Conservation (phyloP, 768 basidiomycete species). For the Lepiota brunneoincarnata region DNA sequence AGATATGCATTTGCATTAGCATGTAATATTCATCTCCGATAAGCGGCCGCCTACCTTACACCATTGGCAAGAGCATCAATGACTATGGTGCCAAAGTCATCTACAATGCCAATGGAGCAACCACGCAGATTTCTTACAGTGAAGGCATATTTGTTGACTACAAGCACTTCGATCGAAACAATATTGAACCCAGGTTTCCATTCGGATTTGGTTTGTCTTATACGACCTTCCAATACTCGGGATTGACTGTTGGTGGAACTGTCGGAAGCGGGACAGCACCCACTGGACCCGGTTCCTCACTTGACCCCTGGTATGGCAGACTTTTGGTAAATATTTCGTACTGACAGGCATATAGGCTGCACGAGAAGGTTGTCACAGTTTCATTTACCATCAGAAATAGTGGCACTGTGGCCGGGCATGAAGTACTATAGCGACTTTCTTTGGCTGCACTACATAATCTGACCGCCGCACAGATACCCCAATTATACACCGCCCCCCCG, state of each 20-base stretch:
- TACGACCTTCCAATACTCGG: constrained; percentile 52
- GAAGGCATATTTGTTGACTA: constrained; percentile 62
- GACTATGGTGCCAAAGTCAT: constrained; percentile 60
- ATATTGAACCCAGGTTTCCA: constrained; percentile 45
- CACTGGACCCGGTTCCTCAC: constrained; percentile 45
- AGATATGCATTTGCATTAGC: not conserved
- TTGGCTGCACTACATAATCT: not conserved
- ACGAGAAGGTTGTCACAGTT: constrained; percentile 49
- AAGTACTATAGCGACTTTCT: constrained; percentile 30
- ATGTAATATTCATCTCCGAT: not conserved
- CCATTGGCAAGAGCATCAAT: constrained; percentile 48
- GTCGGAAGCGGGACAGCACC: constrained; percentile 40
- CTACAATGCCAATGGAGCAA: constrained; percentile 30
- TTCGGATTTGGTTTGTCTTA: constrained; percentile 56
- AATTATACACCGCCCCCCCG: constrained; percentile 53
- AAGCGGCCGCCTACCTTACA: constrained; percentile 45
- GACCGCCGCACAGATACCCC: constrained; percentile 39
- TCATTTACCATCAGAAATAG: constrained; percentile 52
- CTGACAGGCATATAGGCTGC: constrained; percentile 37
- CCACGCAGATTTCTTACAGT: constrained; percentile 50
- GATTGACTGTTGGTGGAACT: constrained; percentile 38
- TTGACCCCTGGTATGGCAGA: constrained; percentile 44
- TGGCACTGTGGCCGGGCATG: constrained; percentile 51
- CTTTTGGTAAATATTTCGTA: not conserved
- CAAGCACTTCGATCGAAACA: constrained; percentile 50